A percentile compares a stretch with the other conserved stretches of the same genome.
Conservation (phyloP, 192 early-diverging fungal species). For the Kickxella alabastrina region DNA sequence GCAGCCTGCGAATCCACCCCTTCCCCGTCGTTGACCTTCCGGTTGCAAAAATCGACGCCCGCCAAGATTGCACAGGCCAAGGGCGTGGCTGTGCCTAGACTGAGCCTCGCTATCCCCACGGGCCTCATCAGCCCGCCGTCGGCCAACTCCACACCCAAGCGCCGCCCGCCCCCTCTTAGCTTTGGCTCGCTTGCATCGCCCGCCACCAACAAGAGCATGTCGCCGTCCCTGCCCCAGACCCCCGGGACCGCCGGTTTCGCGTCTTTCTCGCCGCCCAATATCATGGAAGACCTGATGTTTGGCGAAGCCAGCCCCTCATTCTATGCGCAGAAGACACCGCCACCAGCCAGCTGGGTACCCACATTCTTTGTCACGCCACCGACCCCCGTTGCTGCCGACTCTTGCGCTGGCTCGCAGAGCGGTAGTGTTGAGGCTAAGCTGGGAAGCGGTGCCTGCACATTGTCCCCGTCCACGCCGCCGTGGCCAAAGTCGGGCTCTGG, state of each 20-base stretch:
- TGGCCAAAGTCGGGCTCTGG: constrained; percentile 43
- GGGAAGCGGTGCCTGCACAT: background rate
- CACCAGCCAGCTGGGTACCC: constrained; percentile 28
- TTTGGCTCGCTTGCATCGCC: constrained; percentile 20
- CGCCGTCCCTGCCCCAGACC: constrained; percentile 32
- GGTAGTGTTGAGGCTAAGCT: too few relatives aligned
- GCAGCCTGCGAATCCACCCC: background rate
- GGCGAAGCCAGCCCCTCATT: constrained; percentile 46
- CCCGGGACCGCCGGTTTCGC: constrained; percentile 5
- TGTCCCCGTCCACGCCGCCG: constrained; percentile 40
- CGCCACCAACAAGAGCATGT: constrained; percentile 15
- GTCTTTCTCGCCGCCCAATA: constrained; percentile 1
- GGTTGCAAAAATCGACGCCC: constrained; percentile 34
- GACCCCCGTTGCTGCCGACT: constrained; percentile 14
- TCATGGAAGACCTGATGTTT: constrained; percentile 8
- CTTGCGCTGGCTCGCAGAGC: background rate
- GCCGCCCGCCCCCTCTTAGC: constrained; percentile 30
- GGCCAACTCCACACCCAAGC: constrained; percentile 12
- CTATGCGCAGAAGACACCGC: constrained; percentile 25
- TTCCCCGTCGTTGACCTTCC: constrained; percentile 28
- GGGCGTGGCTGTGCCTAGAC: constrained; percentile 20
- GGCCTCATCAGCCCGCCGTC: constrained; percentile 44
- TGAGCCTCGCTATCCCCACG: constrained; percentile 20
- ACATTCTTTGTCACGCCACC: constrained; percentile 41
- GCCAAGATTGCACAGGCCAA: constrained; percentile 5